Evolutionary conservation across 495 filamentous ascomycete species (phyloP).

Genomic region (Pseudevernia furfuracea): DNA sequence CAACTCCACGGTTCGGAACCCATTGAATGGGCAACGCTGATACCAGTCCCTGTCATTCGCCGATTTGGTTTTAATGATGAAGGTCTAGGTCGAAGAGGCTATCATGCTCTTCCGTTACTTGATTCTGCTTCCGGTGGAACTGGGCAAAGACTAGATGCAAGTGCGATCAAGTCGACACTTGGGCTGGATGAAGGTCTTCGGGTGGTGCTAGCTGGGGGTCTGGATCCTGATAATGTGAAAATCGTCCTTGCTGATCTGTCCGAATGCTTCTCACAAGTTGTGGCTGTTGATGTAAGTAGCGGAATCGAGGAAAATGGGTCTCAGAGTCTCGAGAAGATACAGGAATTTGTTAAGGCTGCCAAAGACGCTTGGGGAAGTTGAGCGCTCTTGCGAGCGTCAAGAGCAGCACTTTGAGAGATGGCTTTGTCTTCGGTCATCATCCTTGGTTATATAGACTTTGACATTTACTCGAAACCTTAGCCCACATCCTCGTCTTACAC

Average conservation of each 20-base stretch:
- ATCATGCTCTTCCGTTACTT: conserved; percentile 73
- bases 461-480: neutral
- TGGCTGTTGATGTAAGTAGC: conserved; percentile 87
- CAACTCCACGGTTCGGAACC: conserved; percentile 91
- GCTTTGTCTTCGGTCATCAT: neutral
- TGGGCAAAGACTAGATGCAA: conserved; percentile 64
- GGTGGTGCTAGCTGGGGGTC: conserved; percentile 75
- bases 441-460: neutral
- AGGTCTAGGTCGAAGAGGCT: conserved; percentile 65
- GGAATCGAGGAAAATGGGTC: conserved; percentile 79
- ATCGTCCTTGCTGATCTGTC: conserved; percentile 52
- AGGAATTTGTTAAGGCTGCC: conserved; percentile 65
- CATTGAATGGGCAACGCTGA: conserved; percentile 76
- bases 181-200: conserved; percentile 54
- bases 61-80: conserved; percentile 67
- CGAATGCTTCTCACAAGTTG: conserved; percentile 48
- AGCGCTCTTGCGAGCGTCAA: conserved; percentile 1
- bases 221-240: conserved; percentile 67
- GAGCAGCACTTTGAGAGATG: neutral
- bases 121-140: conserved; percentile 81
- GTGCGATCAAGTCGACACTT: conserved; percentile 54
- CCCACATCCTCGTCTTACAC: neutral
- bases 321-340: conserved; percentile 78
- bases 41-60: conserved; percentile 84
- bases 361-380: conserved; percentile 39